Evolutionary conservation across 1,139 yeast species (phyloP), one percentile per base, ranked within the genome.

Genomic region (Spencermartinsiella ligniputridi): DNA sequence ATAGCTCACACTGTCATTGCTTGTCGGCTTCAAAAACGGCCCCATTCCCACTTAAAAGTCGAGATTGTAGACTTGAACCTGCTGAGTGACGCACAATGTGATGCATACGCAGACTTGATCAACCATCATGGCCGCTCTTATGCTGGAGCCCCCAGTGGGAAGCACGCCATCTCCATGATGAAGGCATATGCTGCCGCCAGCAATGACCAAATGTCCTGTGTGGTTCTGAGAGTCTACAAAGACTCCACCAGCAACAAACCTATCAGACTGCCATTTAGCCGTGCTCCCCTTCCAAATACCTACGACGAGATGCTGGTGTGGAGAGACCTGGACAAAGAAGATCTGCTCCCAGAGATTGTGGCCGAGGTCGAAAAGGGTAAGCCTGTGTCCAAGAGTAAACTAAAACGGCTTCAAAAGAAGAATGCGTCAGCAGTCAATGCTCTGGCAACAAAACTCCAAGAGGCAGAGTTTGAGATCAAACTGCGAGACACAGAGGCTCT

Each of bases 401-500:
- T 18, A 18, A 43, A 39, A 6, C 44, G 46, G 5, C 40, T 40
- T 29, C 32, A 29, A 22, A 37, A 35, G 5, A 13, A 34, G 19
- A 33, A 39, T 33, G n/a, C 39, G 8, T 11, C 5, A n/a, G 19
- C 30, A 2, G 57, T 57, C 11, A 45, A 37, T 16, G 42, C 60
- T 8, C 55, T 52, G 8, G 60, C 57, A 34, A 61, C 58, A 35
- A 48, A 57, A 16, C 53, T 53, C 41, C 42, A 41, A 2, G 63
- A 61, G 18, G 47, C 51, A 3, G 54, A 59, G 46, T 70, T 71
- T 54, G 60, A 67, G 40, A 56, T 58, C 18, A 61, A 66, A 40
- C 60, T 71, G 35, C 58, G 61, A 55, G 53, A 66, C n/a, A 71
- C 75, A 0, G 75, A 71, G 50, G 75, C 75, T 11, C 55, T 71